Evolutionary conservation across 805 yeast genomes (phyloP).

Genomic region (Limtongozyma cylindracea): DNA sequence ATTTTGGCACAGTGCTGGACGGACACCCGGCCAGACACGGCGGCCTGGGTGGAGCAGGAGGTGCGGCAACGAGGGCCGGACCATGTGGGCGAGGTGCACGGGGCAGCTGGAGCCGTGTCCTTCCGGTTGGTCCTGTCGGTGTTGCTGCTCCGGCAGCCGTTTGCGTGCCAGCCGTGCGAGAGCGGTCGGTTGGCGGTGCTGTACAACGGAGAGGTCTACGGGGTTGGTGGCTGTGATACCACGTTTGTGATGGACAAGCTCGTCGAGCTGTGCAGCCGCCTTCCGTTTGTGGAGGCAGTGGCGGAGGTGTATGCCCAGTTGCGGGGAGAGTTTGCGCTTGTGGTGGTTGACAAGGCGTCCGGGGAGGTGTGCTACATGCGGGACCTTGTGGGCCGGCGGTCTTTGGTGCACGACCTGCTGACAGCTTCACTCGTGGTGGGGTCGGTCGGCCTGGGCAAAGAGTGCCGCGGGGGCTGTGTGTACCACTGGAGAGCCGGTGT

Average conservation of each 20-base stretch:
- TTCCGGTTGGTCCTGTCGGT: too few species aligned
- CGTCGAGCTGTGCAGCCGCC: constrained; percentile 3
- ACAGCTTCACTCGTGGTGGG: constrained; percentile 14
- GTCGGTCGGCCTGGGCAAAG: constrained; percentile 5
- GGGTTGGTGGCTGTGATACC: constrained; percentile 35
- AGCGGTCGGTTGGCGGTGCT: constrained; percentile 19
- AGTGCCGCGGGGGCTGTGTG: too few species aligned
- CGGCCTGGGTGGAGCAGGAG: too few species aligned
- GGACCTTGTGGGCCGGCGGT: constrained; percentile 62
- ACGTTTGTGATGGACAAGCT: constrained; percentile 18
- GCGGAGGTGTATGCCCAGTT: too few species aligned
- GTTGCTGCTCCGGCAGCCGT: constrained; percentile 56
- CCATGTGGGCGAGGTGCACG: too few species aligned
- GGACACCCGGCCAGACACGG: too few species aligned
- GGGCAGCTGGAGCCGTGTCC: too few species aligned
- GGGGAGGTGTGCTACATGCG: constrained; percentile 47
- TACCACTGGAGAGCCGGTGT: too few species aligned
- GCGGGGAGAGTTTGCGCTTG: constrained; percentile 70
- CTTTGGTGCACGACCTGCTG: constrained; percentile 22
- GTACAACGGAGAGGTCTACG: constrained; percentile 83
- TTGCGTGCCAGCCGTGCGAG: constrained; percentile 45
- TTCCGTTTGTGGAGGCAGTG: constrained; percentile 17
- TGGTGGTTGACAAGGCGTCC: constrained; percentile 16
- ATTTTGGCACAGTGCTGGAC: too few species aligned
- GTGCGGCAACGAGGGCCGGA: too few species aligned